Conservation (phyloP, 2,329 filamentous ascomycete genomes). For the Calonectria pseudoturangicola region DNA sequence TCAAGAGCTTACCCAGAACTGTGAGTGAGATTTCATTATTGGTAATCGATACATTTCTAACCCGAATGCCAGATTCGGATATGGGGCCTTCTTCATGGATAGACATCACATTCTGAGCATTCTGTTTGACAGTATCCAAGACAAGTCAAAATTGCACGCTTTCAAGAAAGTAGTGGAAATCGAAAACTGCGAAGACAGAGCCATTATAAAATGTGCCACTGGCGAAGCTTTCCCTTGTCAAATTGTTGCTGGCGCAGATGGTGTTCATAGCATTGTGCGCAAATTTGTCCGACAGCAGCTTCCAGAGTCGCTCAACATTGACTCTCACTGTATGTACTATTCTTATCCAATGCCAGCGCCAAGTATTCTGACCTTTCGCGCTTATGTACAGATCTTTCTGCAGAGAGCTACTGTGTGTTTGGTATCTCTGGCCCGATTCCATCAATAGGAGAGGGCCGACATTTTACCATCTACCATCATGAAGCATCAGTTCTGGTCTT, state of each 20-base stretch:
- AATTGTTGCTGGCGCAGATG: constrained; percentile 4
- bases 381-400: neutral
- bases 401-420: neutral
- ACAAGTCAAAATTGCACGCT: neutral
- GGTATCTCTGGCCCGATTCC: neutral
- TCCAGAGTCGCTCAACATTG: neutral
- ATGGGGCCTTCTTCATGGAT: neutral
- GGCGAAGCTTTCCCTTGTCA: neutral
- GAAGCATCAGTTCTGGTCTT: neutral
- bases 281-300: neutral
- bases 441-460: neutral
- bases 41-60: neutral
- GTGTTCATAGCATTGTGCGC: constrained; percentile 12
- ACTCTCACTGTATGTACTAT: neutral
- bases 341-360: too few relatives aligned
- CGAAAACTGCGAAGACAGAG: neutral
- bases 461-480: constrained; percentile 2
- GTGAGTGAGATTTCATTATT: neutral
- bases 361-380: neutral
- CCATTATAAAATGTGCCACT: neutral
- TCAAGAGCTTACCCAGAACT: neutral
- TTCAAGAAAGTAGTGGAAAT: neutral
- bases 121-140: neutral
- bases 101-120: neutral
- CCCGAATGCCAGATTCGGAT: neutral